Evolutionary conservation across 2,329 filamentous ascomycete species (phyloP).

Genomic region (Knoxdaviesia proteae): DNA sequence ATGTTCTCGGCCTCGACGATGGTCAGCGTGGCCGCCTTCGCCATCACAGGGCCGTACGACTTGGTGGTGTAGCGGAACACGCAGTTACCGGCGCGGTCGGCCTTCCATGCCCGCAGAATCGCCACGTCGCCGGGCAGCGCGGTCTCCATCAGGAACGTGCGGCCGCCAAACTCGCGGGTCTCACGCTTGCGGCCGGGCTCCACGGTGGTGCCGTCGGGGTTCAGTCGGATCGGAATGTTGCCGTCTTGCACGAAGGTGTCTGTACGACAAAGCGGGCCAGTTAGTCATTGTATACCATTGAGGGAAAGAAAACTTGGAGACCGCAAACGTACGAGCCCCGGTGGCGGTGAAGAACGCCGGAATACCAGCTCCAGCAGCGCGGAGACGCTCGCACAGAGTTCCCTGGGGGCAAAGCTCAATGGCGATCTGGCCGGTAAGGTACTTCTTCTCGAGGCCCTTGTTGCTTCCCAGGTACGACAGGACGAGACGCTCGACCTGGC

Average conservation of each 20-base stretch:
- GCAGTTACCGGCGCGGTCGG: constrained; percentile 58
- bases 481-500: constrained; percentile 52
- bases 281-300: constrained; percentile 2
- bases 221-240: constrained; percentile 43
- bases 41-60: constrained; percentile 57
- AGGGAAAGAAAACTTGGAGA: background rate
- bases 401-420: constrained; percentile 62
- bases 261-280: constrained; percentile 3
- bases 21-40: constrained; percentile 55
- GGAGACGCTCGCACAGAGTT: constrained; percentile 49
- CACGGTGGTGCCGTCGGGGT: constrained; percentile 35
- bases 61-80: constrained; percentile 63
- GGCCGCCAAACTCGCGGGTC: constrained; percentile 51
- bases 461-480: constrained; percentile 61
- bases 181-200: constrained; percentile 47
- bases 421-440: constrained; percentile 51
- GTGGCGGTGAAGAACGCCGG: constrained; percentile 68
- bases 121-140: constrained; percentile 58
- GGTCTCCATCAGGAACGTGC: constrained; percentile 57
- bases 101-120: constrained; percentile 57
- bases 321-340: constrained; percentile 31
- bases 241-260: constrained; percentile 48
- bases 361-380: constrained; percentile 55
- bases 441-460: constrained; percentile 54
- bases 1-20: constrained; percentile 78